Conservation (phyloP, 805 yeast genomes). For the Suhomyces tanzawaensis region DNA sequence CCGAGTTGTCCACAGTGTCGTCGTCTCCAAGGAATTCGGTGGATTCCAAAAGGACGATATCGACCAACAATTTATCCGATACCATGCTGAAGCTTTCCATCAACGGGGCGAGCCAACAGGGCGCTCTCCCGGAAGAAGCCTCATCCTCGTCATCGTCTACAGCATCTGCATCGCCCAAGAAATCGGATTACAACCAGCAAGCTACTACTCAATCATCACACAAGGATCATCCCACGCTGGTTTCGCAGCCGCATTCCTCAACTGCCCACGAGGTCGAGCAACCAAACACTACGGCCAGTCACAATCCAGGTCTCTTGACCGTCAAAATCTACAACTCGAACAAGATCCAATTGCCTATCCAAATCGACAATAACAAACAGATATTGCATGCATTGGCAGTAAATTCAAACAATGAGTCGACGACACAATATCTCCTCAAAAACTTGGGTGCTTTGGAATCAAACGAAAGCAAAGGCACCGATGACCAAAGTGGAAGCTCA, state of each 20-base stretch:
- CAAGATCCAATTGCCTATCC: slow-evolving; percentile 67
- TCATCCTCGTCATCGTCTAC: slow-evolving; percentile 1
- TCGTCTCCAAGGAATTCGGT: slow-evolving; percentile 20
- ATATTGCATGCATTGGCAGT: slow-evolving; percentile 64
- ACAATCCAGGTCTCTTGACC: slow-evolving; percentile 68
- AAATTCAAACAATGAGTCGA: slow-evolving; percentile 39
- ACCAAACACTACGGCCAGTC: slow-evolving; percentile 5
- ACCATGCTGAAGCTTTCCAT: slow-evolving; percentile 19
- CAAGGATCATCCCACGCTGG: neutral
- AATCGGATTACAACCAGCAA: neutral
- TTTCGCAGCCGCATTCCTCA: neutral
- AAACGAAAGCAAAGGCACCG: slow-evolving; percentile 3
- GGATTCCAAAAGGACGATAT: slow-evolving; percentile 26
- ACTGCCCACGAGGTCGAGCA: slow-evolving; percentile 3
- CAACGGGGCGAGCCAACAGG: neutral
- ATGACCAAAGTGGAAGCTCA: neutral
- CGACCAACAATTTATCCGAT: slow-evolving; percentile 22
- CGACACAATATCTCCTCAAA: slow-evolving; percentile 17
- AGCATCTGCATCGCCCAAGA: slow-evolving; percentile 1
- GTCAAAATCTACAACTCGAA: slow-evolving; percentile 73
- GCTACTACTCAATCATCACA: neutral
- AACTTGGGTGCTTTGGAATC: slow-evolving; percentile 12
- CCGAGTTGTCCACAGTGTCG: slow-evolving; percentile 6
- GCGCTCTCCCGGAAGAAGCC: neutral
- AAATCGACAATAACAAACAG: slow-evolving; percentile 61